Conservation (phyloP, 2,329 filamentous ascomycete species). For the Aspergillus spinulosporus region DNA sequence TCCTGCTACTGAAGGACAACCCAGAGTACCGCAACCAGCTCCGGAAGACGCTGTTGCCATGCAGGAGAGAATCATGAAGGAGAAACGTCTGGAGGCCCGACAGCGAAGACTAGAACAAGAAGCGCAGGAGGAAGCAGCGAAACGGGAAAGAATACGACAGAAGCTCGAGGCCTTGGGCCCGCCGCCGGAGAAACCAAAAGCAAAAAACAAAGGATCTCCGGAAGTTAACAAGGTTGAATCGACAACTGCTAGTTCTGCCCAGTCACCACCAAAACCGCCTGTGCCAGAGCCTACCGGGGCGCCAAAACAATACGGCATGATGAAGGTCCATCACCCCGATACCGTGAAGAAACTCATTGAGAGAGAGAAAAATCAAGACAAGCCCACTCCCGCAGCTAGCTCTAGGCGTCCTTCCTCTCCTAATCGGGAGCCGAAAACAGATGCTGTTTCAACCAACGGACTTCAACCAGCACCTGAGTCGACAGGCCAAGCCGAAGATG, state of each 20-base stretch:
- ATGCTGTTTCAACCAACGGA: conserved; percentile 33
- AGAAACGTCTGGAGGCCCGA: conserved; percentile 58
- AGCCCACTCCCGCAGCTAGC: conserved; percentile 26
- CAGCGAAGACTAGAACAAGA: conserved; percentile 56
- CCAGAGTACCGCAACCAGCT: conserved; percentile 21
- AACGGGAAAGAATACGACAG: conserved; percentile 57
- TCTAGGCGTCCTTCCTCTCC: conserved; percentile 35
- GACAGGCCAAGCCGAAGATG: conserved; percentile 23
- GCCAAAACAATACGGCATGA: conserved; percentile 62
- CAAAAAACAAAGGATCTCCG: conserved; percentile 29
- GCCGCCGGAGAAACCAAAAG: conserved; percentile 39
- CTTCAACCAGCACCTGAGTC: conserved; percentile 27
- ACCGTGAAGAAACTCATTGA: conserved; percentile 50
- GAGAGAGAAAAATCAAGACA: conserved; percentile 38
- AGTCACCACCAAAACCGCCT: conserved; percentile 60
- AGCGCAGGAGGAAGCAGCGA: conserved; percentile 57
- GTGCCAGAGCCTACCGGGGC: conserved; percentile 58
- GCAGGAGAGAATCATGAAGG: conserved; percentile 62
- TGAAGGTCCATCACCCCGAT: conserved; percentile 61
- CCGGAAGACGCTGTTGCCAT: conserved; percentile 50
- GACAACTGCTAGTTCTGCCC: conserved; percentile 36
- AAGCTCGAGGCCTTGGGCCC: conserved; percentile 57
- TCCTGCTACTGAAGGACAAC: conserved; percentile 21
- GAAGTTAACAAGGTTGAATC: conserved; percentile 30
- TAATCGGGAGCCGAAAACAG: conserved; percentile 30